Evolutionary conservation across 106 monocot genomes (phyloP), one percentile per base, ranked within the genome.

Genomic region (Ottelia alismoides): DNA sequence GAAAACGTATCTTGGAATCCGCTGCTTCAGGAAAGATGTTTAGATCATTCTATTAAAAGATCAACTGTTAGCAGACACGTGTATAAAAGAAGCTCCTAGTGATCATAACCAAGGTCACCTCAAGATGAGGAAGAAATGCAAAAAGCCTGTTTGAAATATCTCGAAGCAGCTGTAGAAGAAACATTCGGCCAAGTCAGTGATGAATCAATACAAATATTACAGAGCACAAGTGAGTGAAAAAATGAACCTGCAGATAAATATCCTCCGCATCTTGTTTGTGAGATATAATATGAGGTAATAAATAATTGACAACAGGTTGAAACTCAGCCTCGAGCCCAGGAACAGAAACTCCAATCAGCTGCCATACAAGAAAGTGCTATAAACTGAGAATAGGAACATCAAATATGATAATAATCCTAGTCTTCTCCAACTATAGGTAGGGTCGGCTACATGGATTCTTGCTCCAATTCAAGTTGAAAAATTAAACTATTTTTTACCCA

Each of bases 291-390:
- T 96, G 73, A 20, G 96, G 96, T 52, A 89, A 50, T 54, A 96
- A 68, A 60, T 96, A 84, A 70, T 85, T 89, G 55, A 82, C 68
- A 65, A 96, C 69, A 43, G 89, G 89, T 58, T 85, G 96, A 61
- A 96, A 72, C 55, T 85, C 96, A 27, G 96, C 82, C 66, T 85
- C 89, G 44, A 96, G 56, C 67, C 96, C 96, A 72, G 65, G 57
- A 20, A 96, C 82, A 53, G 89, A 55, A 74, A 96, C 71, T 18
- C 96, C 96, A 62, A 96, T 74, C 45, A 96, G 89, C 96, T 93
- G 72, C 45, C 1, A 47, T 14, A 27, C 20, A n/a, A 26, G 19
- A 27, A 46, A 31, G n/a, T n/a, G n/a, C n/a, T n/a, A n/a, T n/a
- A n/a, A n/a, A n/a, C n/a, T n/a, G n/a, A n/a, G n/a, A n/a, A n/a